phyloP scores from a whole-genome alignment of 148 eudicot species.

The Camellia sinensis region DNA sequence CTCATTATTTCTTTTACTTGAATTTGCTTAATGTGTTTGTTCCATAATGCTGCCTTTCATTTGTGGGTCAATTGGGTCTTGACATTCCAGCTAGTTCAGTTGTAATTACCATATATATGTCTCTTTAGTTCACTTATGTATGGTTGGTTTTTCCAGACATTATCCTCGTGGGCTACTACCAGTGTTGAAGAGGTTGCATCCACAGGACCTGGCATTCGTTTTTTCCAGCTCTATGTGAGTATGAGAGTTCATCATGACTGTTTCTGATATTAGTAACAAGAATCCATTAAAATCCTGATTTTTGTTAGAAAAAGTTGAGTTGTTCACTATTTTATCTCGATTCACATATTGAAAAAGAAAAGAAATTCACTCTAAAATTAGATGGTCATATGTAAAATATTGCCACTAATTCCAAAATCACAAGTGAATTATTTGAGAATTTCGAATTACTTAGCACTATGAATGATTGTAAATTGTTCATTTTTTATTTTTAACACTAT shows the following conservation, averaged over 20 bases:
- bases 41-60: neutral
- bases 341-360: neutral
- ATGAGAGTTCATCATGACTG: neutral
- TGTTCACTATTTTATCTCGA: neutral
- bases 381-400: neutral
- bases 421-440: neutral
- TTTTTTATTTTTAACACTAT: neutral
- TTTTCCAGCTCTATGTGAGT: conserved; percentile 93
- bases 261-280: neutral
- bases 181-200: conserved; percentile 92
- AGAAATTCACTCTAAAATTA: neutral
- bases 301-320: neutral
- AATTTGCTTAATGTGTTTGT: neutral
- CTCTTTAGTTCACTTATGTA: neutral
- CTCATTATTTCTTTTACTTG: neutral
- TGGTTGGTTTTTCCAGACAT: conserved; percentile 45
- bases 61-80: neutral
- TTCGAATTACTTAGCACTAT: neutral
- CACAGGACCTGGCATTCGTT: conserved; percentile 74
- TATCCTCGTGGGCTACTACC: conserved; percentile 76
- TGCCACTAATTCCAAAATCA: too few species aligned
- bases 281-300: neutral
- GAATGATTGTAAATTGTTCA: neutral
- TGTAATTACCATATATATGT: neutral
- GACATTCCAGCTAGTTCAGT: neutral